Conservation (phyloP, 306 rosid species). For the Hylodesmum podocarpum region DNA sequence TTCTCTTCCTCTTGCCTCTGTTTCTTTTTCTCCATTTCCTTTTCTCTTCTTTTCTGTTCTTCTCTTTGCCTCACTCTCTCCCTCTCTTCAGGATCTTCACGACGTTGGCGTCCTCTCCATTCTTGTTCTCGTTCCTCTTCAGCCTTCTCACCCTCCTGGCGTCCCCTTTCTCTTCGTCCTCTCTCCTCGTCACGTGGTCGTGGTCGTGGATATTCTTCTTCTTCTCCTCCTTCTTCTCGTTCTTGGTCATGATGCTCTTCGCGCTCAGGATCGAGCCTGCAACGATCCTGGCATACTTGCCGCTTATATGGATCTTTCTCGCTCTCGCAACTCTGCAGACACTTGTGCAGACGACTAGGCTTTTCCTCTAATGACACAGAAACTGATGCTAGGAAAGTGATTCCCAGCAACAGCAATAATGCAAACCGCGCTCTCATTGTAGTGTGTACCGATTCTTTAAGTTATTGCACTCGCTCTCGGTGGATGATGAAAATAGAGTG, state of each 20-base stretch:
- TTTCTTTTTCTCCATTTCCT: not conserved
- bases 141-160: not conserved
- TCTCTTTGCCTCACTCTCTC: not conserved
- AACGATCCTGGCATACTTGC: not conserved
- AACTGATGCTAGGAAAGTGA: no score
- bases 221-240: not conserved
- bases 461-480: no score
- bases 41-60: not conserved
- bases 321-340: not conserved
- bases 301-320: not conserved
- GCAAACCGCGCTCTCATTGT: no score
- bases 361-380: no score
- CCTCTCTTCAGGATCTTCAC: conserved; percentile 32
- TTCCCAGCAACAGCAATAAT: no score
- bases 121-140: not conserved
- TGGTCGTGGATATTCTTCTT: not conserved
- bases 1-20: not conserved
- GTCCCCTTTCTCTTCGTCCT: not conserved
- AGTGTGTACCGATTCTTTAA: no score
- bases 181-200: not conserved
- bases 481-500: no score
- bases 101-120: not conserved
- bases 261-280: not conserved
- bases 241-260: not conserved
- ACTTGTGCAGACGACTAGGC: not conserved